Evolutionary conservation across 2,329 filamentous ascomycete species (phyloP), one percentile per base, ranked within the genome.

Genomic region (Alternaria conjuncta): DNA sequence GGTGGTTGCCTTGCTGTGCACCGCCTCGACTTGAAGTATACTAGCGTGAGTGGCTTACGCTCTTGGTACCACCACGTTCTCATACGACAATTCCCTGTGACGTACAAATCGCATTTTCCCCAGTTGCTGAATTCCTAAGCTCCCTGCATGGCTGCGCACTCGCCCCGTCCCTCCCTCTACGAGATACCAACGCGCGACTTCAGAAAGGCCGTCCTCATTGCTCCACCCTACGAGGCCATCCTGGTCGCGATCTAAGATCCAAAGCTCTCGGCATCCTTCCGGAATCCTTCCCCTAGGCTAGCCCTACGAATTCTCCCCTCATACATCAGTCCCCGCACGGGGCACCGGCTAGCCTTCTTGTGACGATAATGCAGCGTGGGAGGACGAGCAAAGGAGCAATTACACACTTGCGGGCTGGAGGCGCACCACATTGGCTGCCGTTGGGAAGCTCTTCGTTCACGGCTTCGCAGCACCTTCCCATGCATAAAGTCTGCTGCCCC

Each of bases 401-500:
- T 60, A 53, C 50, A 60, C 57, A 30, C 28, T 45, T 25, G 3
- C 30, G 10, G 13, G 41, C 43, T 21, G 13, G 50, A 60, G 28
- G 50, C 57, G 53, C 41, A 47, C 47, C 57, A 60, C 46, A 28
- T 43, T 28, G 28, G 50, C 44, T 28, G 49, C 44, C 21, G 49
- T 55, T 32, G 18, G 20, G 41, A 28, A 2, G 13, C 5, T 20
- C 36, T 46, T 13, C 23, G 41, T 23, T 26, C 20, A n/a, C 41
- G 13, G 57, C 57, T 55, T 43, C 28, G 36, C 44, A 54, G 26
- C 57, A 20, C 23, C 41, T 18, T 15, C 2, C 15, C 50, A 21
- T n/a, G 23, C 51, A 60, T 55, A 60, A 55, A 47, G 20, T 18
- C 50, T 47, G 9, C 50, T 41, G 26, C 28, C 57, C 30, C 57